A percentile compares a stretch with the other conserved stretches of the same genome.
Conservation (phyloP, 495 filamentous ascomycete genomes). For the Elasticomyces elasticus region DNA sequence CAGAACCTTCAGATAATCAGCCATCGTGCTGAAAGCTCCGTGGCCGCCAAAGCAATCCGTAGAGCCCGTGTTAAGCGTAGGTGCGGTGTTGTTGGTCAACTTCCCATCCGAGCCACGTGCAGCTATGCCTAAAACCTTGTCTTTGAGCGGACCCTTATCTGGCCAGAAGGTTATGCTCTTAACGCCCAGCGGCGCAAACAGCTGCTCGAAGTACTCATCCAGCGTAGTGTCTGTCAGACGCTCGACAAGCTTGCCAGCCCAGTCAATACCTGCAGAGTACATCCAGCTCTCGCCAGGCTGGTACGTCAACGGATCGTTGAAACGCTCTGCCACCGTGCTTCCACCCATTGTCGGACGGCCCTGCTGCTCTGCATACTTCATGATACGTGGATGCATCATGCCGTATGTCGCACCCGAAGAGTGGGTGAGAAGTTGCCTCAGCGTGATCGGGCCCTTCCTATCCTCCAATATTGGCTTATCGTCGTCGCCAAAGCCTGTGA, state of each 20-base stretch:
- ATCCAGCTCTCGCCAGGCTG: conserved; percentile 28
- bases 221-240: conserved; percentile 25
- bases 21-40: conserved; percentile 40
- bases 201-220: conserved; percentile 37
- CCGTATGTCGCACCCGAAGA: conserved; percentile 18
- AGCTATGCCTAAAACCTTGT: conserved; percentile 17
- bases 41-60: conserved; percentile 43
- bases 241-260: conserved; percentile 17
- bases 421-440: conserved; percentile 23
- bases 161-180: conserved; percentile 36
- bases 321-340: conserved; percentile 8
- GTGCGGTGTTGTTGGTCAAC: conserved; percentile 19
- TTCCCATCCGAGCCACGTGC: conserved; percentile 15
- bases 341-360: not conserved
- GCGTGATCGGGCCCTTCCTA: conserved; percentile 13
- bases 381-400: conserved; percentile 2
- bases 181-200: conserved; percentile 40
- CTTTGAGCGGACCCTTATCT: conserved; percentile 3
- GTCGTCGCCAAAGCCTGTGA: conserved; percentile 18
- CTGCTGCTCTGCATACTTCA: conserved; percentile 2
- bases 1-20: conserved; percentile 43
- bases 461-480: conserved; percentile 17
- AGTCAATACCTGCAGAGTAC: conserved; percentile 23
- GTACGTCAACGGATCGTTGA: conserved; percentile 26
- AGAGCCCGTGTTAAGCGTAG: conserved; percentile 22